These are phyloP conservation scores for Backusella tuberculispora DNA, from an alignment of 192 early-diverging fungal genomes.

Conservation along the genomic window DNA sequence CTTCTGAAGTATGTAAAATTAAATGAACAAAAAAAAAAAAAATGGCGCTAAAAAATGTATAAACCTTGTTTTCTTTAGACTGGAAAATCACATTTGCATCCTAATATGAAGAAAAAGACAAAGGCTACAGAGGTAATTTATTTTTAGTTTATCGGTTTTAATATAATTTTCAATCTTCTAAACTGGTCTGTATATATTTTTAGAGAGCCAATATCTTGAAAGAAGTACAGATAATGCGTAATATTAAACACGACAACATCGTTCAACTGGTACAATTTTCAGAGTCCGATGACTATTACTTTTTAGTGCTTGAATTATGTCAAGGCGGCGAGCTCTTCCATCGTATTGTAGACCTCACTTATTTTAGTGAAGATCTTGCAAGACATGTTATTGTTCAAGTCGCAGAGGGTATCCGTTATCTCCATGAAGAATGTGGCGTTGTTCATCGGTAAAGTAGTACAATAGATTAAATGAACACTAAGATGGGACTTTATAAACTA, in stretches of 20 bases:
- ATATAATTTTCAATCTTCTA: neutral
- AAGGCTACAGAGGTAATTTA: slow-evolving; percentile 35
- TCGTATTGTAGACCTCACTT: slow-evolving; percentile 80
- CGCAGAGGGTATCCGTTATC: slow-evolving; percentile 79
- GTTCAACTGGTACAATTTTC: slow-evolving; percentile 76
- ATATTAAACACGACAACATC: slow-evolving; percentile 77
- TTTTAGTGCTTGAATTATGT: slow-evolving; percentile 80
- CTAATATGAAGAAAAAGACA: slow-evolving; percentile 44
- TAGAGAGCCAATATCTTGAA: slow-evolving; percentile 79
- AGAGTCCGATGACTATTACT: slow-evolving; percentile 77
- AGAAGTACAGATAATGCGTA: slow-evolving; percentile 86
- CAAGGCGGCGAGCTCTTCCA: slow-evolving; percentile 93
- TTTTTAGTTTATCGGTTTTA: neutral
- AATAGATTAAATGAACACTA: neutral
- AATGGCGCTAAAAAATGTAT: neutral
- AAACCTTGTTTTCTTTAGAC: slow-evolving; percentile 12
- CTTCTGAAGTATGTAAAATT: slow-evolving; percentile 59
- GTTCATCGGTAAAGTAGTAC: slow-evolving; percentile 62
- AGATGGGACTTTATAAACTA: neutral
- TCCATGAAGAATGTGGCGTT: slow-evolving; percentile 81
- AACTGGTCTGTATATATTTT: neutral
- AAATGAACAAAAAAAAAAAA: slow-evolving; percentile 6
- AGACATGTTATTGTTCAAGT: slow-evolving; percentile 89
- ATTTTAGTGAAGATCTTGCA: slow-evolving; percentile 76
- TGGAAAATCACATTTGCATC: slow-evolving; percentile 40